These are phyloP conservation scores for Fusarium sororula DNA, from an alignment of 2,329 filamentous ascomycete species.

Conservation along the genomic window DNA sequence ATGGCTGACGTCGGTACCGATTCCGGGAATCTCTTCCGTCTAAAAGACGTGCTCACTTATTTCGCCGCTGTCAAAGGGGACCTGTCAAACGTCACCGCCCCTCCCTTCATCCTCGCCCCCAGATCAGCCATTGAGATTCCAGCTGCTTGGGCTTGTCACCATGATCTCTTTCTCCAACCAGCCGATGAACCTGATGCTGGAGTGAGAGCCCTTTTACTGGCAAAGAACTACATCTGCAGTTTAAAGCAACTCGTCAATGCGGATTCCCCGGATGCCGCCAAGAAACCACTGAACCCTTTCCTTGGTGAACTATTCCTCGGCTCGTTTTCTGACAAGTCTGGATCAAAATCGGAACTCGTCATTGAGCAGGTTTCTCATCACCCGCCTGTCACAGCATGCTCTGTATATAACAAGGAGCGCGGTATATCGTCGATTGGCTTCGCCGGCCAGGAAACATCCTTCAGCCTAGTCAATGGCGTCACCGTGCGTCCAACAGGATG, in stretches of 20 bases:
- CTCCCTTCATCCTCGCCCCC: conserved; percentile 58
- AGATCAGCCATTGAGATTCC: conserved; percentile 62
- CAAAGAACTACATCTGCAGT: conserved; percentile 17
- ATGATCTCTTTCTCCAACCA: conserved; percentile 23
- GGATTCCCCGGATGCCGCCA: conserved; percentile 30
- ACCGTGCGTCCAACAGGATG: conserved; percentile 8
- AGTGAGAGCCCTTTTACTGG: conserved; percentile 1
- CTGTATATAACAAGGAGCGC: conserved; percentile 13
- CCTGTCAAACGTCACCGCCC: conserved; percentile 61
- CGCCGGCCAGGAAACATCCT: conserved; percentile 11
- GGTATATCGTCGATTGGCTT: conserved; percentile 15
- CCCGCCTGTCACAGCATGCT: conserved; percentile 59
- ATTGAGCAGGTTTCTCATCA: conserved; percentile 62
- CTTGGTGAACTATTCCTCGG: conserved; percentile 60
- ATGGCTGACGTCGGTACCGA: conserved; percentile 18
- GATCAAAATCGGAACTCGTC: conserved; percentile 45
- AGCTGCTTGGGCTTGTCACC: conserved; percentile 54
- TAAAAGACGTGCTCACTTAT: conserved; percentile 17
- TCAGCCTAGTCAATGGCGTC: conserved; percentile 13
- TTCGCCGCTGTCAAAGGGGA: conserved; percentile 54
- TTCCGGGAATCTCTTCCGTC: conserved; percentile 7
- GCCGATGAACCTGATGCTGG: conserved; percentile 14
- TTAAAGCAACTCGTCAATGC: conserved; percentile 12
- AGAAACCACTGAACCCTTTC: conserved; percentile 64
- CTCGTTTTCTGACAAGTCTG: conserved; percentile 45